Conservation (phyloP, 306 rosid species). For the Vigna nakashimae region DNA sequence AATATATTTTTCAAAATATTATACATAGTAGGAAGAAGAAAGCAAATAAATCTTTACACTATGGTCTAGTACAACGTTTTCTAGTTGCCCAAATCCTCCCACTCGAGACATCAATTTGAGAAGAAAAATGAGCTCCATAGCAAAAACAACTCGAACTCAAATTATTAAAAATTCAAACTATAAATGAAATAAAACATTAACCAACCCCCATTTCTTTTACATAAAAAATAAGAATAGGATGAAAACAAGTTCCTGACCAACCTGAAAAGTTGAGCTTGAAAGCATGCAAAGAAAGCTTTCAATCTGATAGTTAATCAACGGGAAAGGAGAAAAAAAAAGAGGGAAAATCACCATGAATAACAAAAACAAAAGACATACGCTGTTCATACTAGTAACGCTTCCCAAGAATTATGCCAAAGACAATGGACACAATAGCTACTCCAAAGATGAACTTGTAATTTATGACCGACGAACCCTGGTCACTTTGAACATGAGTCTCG, state of each 20-base stretch:
- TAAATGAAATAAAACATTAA: slow-evolving; percentile 38
- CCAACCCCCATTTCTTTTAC: slow-evolving; percentile 56
- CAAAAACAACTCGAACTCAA: slow-evolving; percentile 41
- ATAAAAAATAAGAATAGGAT: slow-evolving; percentile 62
- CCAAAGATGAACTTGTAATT: slow-evolving; percentile 68
- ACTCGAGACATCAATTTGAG: slow-evolving; percentile 4
- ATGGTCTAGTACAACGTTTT: slow-evolving; percentile 8
- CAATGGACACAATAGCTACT: slow-evolving; percentile 77
- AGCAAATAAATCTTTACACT: not conserved
- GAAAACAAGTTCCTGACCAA: slow-evolving; percentile 70
- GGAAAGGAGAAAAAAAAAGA: slow-evolving; percentile 24
- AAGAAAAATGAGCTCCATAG: slow-evolving; percentile 31
- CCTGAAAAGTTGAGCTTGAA: slow-evolving; percentile 51
- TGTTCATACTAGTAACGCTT: slow-evolving; percentile 65
- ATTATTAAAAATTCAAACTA: slow-evolving; percentile 45
- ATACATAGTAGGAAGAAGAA: not conserved
- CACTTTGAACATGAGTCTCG: slow-evolving; percentile 50
- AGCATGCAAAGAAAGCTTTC: slow-evolving; percentile 60
- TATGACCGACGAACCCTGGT: slow-evolving; percentile 59
- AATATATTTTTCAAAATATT: not conserved
- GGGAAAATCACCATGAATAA: slow-evolving; percentile 29
- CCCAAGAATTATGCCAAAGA: slow-evolving; percentile 85
- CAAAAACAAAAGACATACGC: slow-evolving; percentile 37
- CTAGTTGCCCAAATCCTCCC: slow-evolving; percentile 20
- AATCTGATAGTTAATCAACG: slow-evolving; percentile 41